Conservation (phyloP, 371 early-diverging fungal species). For the Haplosporangium sp. region DNA sequence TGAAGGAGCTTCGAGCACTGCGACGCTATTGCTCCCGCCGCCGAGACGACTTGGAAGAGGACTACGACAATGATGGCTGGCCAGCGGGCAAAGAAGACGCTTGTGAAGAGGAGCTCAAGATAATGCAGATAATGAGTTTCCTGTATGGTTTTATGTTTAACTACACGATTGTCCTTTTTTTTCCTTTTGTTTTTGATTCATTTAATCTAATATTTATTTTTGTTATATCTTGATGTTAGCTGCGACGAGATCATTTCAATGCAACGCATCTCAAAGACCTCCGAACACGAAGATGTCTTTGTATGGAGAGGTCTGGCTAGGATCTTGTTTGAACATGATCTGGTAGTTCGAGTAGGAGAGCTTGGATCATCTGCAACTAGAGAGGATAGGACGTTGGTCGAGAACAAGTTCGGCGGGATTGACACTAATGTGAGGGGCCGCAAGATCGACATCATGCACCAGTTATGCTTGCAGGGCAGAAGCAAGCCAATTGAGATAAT, state of each 20-base stretch:
- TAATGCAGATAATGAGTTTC: conserved; percentile 5
- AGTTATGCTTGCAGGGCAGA: conserved; percentile 7
- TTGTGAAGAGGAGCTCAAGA: conserved; percentile 5
- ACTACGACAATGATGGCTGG: background rate
- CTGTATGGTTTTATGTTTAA: conserved; percentile 3
- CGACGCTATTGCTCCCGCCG: conserved; percentile 6
- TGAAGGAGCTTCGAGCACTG: background rate
- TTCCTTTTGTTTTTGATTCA: background rate
- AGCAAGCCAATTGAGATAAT: conserved; percentile 8
- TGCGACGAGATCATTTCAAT: conserved; percentile 10
- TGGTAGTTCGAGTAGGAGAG: conserved; percentile 17
- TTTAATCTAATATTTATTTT: background rate
- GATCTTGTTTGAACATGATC: background rate
- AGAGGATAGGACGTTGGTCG: conserved; percentile 7
- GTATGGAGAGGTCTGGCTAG: conserved; percentile 10
- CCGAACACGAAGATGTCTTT: conserved; percentile 18
- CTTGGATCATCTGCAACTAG: conserved; percentile 17
- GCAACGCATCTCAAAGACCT: background rate
- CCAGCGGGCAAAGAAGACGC: conserved; percentile 6
- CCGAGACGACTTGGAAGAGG: conserved; percentile 5
- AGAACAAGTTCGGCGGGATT: conserved; percentile 7
- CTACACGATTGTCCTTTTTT: too few relatives aligned
- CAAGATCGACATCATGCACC: conserved; percentile 29
- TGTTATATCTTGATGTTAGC: conserved; percentile 2
- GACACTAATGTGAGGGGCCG: conserved; percentile 10